Evolutionary conservation across 2,329 filamentous ascomycete genomes (phyloP).

Genomic region (Daldinia sp.): DNA sequence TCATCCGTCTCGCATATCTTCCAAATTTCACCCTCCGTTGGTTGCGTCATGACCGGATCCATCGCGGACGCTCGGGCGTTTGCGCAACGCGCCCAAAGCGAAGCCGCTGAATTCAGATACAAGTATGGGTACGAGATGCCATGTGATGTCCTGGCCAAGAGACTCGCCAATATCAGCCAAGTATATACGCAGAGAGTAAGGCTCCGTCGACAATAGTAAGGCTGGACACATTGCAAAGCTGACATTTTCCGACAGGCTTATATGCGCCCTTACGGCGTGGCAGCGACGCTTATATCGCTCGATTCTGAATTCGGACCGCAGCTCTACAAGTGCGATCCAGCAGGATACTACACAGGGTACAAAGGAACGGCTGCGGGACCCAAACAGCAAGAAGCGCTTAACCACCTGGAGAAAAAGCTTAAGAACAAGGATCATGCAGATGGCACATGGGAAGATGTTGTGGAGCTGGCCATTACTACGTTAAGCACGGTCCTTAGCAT

Average conservation of each 20-base stretch:
- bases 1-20: constrained; percentile 97
- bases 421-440: constrained; percentile 98
- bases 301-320: constrained; percentile 93
- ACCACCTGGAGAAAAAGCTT: constrained; percentile 99
- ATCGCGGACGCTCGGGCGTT: constrained; percentile 97
- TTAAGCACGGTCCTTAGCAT: constrained; percentile 96
- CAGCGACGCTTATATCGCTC: constrained; percentile 92
- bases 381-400: constrained; percentile 98
- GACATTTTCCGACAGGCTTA: constrained; percentile 69
- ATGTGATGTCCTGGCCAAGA: constrained; percentile 94
- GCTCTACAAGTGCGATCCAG: constrained; percentile 97
- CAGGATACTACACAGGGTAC: constrained; percentile 98
- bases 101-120: constrained; percentile 98
- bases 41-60: constrained; percentile 97
- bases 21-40: constrained; percentile 93
- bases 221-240: constrained; percentile 16
- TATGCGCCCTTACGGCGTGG: constrained; percentile 97
- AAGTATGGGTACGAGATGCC: constrained; percentile 99
- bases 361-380: constrained; percentile 97
- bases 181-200: constrained; percentile 95
- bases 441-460: constrained; percentile 95
- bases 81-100: constrained; percentile 89
- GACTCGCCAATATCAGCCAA: constrained; percentile 98
- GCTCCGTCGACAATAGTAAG: constrained; percentile 19
- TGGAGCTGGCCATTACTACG: constrained; percentile 94